phyloP scores from a whole-genome alignment of 345 rosid genomes.

The Erucastrum elatum region DNA sequence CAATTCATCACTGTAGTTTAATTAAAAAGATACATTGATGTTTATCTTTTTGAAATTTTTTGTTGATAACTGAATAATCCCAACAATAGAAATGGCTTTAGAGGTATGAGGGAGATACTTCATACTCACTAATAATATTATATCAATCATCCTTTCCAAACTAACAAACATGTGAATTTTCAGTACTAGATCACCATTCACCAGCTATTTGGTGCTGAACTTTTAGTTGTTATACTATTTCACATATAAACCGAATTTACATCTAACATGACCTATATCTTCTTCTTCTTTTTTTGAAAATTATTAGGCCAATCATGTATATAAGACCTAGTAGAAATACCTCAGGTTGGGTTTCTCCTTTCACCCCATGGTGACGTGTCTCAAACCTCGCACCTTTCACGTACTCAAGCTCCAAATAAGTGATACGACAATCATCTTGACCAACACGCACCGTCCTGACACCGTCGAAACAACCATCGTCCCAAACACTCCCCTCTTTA shows the following conservation, averaged over 20 bases:
- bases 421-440: conserved; percentile 24
- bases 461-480: not conserved
- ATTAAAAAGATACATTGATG: no score
- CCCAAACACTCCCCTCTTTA: not conserved
- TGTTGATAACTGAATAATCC: not conserved
- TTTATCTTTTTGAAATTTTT: no score
- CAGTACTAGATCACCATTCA: not conserved
- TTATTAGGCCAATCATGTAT: not conserved
- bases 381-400: not conserved
- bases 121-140: not conserved
- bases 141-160: not conserved
- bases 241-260: not conserved
- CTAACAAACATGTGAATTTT: not conserved
- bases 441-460: conserved; percentile 5
- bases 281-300: no score
- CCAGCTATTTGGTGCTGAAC: not conserved
- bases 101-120: not conserved
- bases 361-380: conserved; percentile 19
- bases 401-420: conserved; percentile 29
- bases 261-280: not conserved
- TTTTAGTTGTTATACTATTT: not conserved
- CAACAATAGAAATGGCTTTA: not conserved
- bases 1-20: no score
- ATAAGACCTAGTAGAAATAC: not conserved
- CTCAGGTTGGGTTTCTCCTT: conserved; percentile 12